Evolutionary conservation across 495 filamentous ascomycete species (phyloP), one percentile per base, ranked within the genome.

Genomic region (Entonaema liquescens): DNA sequence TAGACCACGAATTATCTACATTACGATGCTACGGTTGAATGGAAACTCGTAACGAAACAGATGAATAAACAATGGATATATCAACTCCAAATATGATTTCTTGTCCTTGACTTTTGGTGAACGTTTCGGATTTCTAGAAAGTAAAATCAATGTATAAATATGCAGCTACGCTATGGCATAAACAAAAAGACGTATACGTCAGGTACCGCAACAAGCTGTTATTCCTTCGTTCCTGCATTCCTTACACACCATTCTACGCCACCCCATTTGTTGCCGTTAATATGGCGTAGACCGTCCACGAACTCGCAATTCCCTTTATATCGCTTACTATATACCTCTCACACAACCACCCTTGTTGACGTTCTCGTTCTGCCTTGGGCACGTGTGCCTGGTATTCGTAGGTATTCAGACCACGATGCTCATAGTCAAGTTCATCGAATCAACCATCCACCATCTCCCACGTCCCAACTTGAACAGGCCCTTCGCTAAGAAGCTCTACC

Each of bases 401-500:
- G 47, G 17, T 28, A 52, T 29, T 8, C 23, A 52, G n/a, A n/a
- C n/a, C n/a, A n/a, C n/a, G n/a, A n/a, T n/a, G n/a, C n/a, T n/a
- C n/a, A n/a, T n/a, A n/a, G n/a, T n/a, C n/a, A n/a, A n/a, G n/a
- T n/a, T n/a, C n/a, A n/a, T n/a, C n/a, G n/a, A 62, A 50, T 73
- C 70, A 74, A 47, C 80, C 80, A 67, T 84, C 76, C n/a, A 76
- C 80, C 57, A 60, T 68, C 62, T 82, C 82, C 84, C 84, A 86
- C 25, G 56, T 78, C 5, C 90, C 91, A 62, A 92, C 81, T 26
- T 86, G 78, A 33, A 93, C 86, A 21, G 79, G 79, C 17, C 86
- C 85, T 70, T 94, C 92, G 65, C 90, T 91, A 67, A 92, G 69
- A 25, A 92, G 80, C 70, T 92, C 90, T 6, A 94, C 84, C 62